phyloP scores from a whole-genome alignment of 306 rosid genomes.

The Parietaria judaica region DNA sequence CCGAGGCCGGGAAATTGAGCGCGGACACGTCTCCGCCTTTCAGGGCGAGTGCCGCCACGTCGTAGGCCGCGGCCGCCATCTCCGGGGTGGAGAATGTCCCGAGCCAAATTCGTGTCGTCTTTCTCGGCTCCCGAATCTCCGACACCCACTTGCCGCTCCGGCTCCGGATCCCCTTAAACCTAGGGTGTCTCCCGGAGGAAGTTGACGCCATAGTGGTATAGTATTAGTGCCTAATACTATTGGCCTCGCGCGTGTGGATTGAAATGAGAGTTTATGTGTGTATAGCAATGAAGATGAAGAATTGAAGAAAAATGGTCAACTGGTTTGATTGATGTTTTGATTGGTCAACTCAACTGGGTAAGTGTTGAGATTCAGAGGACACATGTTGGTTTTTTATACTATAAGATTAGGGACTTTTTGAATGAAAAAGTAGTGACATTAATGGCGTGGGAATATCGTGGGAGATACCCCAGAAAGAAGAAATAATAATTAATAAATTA shows the following conservation, averaged over 20 bases:
- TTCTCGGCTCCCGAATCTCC: conserved; percentile 85
- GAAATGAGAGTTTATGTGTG: not conserved
- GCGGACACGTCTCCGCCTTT: conserved; percentile 42
- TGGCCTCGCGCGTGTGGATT: conserved; percentile 10
- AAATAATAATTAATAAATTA: no score
- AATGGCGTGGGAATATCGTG: conserved; percentile 57
- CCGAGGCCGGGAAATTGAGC: conserved; percentile 51
- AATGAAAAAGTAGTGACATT: conserved; percentile 11
- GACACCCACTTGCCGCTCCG: conserved; percentile 85
- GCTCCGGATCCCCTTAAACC: conserved; percentile 61
- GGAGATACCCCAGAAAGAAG: conserved; percentile 7
- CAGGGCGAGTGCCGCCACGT: conserved; percentile 69
- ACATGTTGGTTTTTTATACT: not conserved
- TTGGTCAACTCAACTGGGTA: conserved; percentile 5
- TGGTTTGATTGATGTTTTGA: conserved; percentile 3
- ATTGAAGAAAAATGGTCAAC: conserved; percentile 9
- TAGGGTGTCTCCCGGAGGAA: conserved; percentile 47
- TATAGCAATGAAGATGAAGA: conserved; percentile 3
- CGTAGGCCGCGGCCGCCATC: conserved; percentile 92
- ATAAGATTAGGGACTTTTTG: not conserved
- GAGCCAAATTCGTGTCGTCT: conserved; percentile 75
- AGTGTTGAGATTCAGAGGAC: conserved; percentile 9
- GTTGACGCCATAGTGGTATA: conserved; percentile 35
- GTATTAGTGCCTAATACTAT: not conserved
- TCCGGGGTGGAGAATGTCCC: conserved; percentile 70